Base-by-base conservation (phyloP, 2,329 filamentous ascomycete species). In the Pestalotiopsis sp. region DNA sequence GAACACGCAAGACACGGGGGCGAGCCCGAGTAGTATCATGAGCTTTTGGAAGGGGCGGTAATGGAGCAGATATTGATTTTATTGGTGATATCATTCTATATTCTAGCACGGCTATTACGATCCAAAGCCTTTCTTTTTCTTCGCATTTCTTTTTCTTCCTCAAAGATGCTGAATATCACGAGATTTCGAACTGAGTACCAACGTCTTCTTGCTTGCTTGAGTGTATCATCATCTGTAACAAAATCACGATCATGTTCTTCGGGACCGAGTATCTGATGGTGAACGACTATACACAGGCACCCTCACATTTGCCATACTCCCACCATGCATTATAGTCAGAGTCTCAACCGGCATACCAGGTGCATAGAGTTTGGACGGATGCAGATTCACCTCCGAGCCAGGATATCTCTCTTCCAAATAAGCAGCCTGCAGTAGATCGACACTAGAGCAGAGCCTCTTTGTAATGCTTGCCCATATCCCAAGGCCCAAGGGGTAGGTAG, bases 21-120 rank as follows among this genome's bases (percentile, higher is more conserved):
- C 70, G 20, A 71, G 74, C 38, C 76, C 75, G 11, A 75, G 76
- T 0, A 72, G 76, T 17, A 66, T 73, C 57, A 77, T 73, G 67
- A 74, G 75, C n/a, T 52, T 52, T 3, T 52, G 44, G 44, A 52
- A 52, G 73, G 74, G 76, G 61, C 75, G 74, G 5, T 68, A 74
- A 6, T 78, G 61, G 59, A n/a, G 24, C 24, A 1, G 20, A 17
- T 58, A 58, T n/a, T 6, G 20, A 13, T n/a, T 3, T 4, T 26
- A 24, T 58, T 22, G 24, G 14, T 17, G 10, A 6, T 52, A n/a
- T 9, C 2, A n/a, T 52, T 22, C 44, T 9, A 52, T 6, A 9
- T 52, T 52, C 9, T 22, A 11, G 3, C 9, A 20, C 6, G 14
- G 1, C 44, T 20, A 9, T n/a, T 4, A n/a, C 3, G 4, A 22